Conservation (phyloP, 2,329 filamentous ascomycete genomes). For the Venturia pyrina region DNA sequence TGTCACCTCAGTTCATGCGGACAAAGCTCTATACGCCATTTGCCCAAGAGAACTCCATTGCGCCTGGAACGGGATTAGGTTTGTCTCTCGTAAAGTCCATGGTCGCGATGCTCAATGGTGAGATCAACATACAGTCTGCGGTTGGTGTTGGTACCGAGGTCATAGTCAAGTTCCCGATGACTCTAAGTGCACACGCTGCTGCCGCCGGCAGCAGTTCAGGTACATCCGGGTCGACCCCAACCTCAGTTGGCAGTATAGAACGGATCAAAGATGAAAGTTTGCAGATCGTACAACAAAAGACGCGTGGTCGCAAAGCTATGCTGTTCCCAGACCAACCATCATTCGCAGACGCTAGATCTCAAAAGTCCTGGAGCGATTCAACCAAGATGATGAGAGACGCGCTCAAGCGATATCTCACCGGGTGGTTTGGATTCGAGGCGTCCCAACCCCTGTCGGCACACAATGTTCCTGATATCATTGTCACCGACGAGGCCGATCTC, state of each 20-base stretch:
- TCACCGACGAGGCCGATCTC: conserved; percentile 17
- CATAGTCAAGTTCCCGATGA: conserved; percentile 13
- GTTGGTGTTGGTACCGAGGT: conserved; percentile 9
- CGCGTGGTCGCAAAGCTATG: conserved; percentile 3
- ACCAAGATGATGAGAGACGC: conserved; percentile 5
- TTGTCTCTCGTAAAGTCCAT: conserved; percentile 53
- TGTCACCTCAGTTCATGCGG: conserved; percentile 51
- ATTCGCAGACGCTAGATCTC: background rate
- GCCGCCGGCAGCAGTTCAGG: background rate
- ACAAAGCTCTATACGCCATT: conserved; percentile 54
- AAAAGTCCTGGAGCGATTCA: background rate
- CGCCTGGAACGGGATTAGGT: conserved; percentile 53
- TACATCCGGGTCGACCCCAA: conserved; percentile 13
- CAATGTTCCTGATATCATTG: conserved; percentile 14
- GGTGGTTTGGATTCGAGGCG: conserved; percentile 17
- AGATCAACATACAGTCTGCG: conserved; percentile 44
- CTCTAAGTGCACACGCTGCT: background rate
- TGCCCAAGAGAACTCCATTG: conserved; percentile 51
- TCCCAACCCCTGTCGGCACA: background rate
- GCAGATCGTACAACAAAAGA: conserved; percentile 12
- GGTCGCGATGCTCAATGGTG: conserved; percentile 49
- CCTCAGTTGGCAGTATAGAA: conserved; percentile 15
- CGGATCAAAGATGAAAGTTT: conserved; percentile 17
- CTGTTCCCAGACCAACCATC: background rate
- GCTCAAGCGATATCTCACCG: conserved; percentile 15